Percentiles rank a stretch among this genome's conserved stretches.
Conservation (phyloP, 306 rosid species). For the Trifolium subterraneum region DNA sequence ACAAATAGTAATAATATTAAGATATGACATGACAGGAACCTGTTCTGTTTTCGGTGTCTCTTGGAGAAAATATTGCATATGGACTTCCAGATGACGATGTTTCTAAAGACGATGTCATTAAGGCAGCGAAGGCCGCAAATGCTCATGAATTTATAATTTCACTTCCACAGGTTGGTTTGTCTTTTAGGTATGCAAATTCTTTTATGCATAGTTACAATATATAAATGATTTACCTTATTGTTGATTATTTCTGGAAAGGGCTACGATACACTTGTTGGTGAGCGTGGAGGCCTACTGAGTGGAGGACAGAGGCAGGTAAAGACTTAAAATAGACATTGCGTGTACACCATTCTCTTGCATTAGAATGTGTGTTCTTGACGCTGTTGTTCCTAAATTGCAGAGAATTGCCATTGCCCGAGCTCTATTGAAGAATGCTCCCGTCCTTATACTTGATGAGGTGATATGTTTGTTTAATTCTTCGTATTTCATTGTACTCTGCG, state of each 20-base stretch:
- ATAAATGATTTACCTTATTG: slow-evolving; percentile 25
- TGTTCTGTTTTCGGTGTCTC: slow-evolving; percentile 88
- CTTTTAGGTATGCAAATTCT: slow-evolving; percentile 31
- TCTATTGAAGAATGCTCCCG: slow-evolving; percentile 85
- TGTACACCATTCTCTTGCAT: neutral
- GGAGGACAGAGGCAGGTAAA: slow-evolving; percentile 98
- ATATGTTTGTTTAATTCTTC: slow-evolving; percentile 12
- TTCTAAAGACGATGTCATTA: slow-evolving; percentile 87
- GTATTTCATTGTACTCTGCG: slow-evolving; percentile 22
- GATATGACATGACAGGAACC: slow-evolving; percentile 69
- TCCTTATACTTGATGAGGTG: slow-evolving; percentile 92
- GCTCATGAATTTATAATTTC: slow-evolving; percentile 96
- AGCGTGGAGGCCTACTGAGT: slow-evolving; percentile 93
- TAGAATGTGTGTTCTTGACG: slow-evolving; percentile 38
- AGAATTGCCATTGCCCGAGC: slow-evolving; percentile 96
- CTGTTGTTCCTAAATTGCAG: slow-evolving; percentile 53
- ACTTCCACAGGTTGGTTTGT: slow-evolving; percentile 79
- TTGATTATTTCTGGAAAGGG: slow-evolving; percentile 56
- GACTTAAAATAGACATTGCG: neutral
- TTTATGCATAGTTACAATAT: neutral
- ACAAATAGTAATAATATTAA: slow-evolving; percentile 16
- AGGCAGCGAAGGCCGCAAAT: slow-evolving; percentile 98
- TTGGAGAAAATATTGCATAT: slow-evolving; percentile 96
- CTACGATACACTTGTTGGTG: slow-evolving; percentile 92
- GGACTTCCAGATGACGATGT: slow-evolving; percentile 95